Evolutionary conservation across 2,329 filamentous ascomycete species (phyloP).

Genomic region (Lachnellula cervina): DNA sequence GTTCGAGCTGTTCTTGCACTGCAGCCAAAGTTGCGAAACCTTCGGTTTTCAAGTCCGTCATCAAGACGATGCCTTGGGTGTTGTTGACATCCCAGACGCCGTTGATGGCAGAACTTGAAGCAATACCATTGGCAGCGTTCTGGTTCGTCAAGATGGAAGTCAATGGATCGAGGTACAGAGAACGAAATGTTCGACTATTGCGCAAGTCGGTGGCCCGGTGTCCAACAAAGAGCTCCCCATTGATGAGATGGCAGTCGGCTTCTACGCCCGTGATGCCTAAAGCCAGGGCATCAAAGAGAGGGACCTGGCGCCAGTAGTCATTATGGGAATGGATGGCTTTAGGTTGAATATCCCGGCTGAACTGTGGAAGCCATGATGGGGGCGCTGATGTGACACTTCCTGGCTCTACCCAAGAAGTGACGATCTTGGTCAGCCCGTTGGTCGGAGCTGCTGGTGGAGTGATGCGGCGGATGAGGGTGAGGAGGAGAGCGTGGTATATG

Average conservation of each 20-base stretch:
- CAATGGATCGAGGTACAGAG: conserved; percentile 56
- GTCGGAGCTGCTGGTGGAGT: conserved; percentile 48
- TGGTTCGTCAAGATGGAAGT: conserved; percentile 49
- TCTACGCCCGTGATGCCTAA: conserved; percentile 54
- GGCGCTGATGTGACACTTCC: conserved; percentile 2
- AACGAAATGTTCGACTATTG: conserved; percentile 47
- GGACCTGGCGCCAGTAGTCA: conserved; percentile 48
- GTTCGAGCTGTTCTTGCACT: conserved; percentile 37
- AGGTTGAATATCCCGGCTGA: conserved; percentile 17
- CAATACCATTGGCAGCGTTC: conserved; percentile 28
- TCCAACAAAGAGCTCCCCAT: conserved; percentile 47
- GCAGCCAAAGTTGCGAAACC: conserved; percentile 35
- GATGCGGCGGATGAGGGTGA: conserved; percentile 34
- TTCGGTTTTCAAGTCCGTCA: conserved; percentile 48
- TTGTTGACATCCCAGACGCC: conserved; percentile 22
- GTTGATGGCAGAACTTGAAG: conserved; percentile 4
- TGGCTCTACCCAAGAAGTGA: conserved; percentile 9
- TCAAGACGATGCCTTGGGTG: conserved; percentile 32
- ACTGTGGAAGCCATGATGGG: conserved; percentile 19
- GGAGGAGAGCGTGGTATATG: conserved; percentile 14
- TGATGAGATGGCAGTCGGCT: conserved; percentile 56
- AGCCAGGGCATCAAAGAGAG: conserved; percentile 47
- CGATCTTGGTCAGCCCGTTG: conserved; percentile 17
- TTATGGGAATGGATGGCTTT: conserved; percentile 46
- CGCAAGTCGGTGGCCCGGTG: conserved; percentile 50